Percentiles rank a stretch among this genome's conserved stretches.
Conservation (phyloP, 2,329 filamentous ascomycete species). For the Ophiostoma quercus region DNA sequence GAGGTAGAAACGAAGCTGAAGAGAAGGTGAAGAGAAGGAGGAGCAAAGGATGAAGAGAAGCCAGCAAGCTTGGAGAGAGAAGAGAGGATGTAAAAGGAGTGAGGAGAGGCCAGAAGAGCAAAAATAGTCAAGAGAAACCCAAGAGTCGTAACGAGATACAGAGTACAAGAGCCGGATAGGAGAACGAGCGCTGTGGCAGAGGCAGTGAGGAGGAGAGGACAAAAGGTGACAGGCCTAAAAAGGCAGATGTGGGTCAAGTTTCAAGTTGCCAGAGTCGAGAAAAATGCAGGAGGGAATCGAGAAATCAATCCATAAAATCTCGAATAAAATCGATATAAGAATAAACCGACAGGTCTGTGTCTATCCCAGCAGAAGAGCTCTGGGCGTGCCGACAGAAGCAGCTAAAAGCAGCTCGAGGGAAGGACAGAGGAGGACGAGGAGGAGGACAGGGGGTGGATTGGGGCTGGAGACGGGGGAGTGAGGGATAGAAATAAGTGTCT, state of each 20-base stretch:
- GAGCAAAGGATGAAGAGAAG: not conserved
- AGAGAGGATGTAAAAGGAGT: not conserved
- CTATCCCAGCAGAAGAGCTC: constrained; percentile 16
- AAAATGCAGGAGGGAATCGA: not conserved
- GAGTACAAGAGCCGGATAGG: not conserved
- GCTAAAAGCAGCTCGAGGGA: not conserved
- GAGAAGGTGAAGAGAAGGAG: not conserved
- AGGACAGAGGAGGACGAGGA: not conserved
- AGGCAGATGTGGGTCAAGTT: constrained; percentile 23
- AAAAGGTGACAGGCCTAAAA: constrained; percentile 18
- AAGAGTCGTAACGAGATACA: not conserved
- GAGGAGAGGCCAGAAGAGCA: constrained; percentile 7
- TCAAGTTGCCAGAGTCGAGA: constrained; percentile 20
- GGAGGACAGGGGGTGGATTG: not conserved
- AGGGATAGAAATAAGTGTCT: not conserved
- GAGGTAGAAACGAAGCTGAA: constrained; percentile 17
- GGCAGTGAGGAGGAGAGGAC: not conserved
- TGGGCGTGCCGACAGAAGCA: constrained; percentile 15
- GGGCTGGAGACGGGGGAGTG: constrained; percentile 8
- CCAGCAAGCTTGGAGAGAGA: not conserved
- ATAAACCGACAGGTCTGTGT: constrained; percentile 12
- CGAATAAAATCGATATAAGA: not conserved
- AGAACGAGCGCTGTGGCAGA: constrained; percentile 11
- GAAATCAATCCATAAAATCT: not conserved
- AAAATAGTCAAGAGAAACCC: not conserved